Evolutionary conservation across 1,139 yeast genomes (phyloP), one percentile per base, ranked within the genome.

Genomic region (Magnusiomyces tetraspermus): DNA sequence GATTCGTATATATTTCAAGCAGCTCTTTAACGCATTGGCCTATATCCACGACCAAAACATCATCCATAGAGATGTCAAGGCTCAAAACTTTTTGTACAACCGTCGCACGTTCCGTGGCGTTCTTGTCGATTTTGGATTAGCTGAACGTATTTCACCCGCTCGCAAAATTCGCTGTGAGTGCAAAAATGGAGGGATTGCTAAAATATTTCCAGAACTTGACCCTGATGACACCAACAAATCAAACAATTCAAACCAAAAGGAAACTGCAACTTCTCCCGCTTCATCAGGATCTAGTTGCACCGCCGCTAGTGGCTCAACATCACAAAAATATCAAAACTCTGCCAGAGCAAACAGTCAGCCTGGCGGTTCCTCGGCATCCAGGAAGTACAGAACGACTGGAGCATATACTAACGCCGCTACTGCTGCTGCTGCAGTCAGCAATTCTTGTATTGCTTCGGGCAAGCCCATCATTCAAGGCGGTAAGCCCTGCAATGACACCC

Each of bases 61-160:
- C 42, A 85, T 89, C 40, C 97, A 89, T 68, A 77, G 97, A 57
- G 97, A 89, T 69, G 78, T 89, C 61, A 89, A 89, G 65, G 96
- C 96, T 1, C 48, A 36, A 53, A 89, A 89, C 67, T 90, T 89
- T 65, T 68, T 89, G 40, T 89, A 83, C 68, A 86, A 89, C 65
- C 85, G 88, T 1, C 77, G 78, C 59, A 77, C 79, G 51, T 82
- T 88, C 26, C 76, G 78, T 51, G 97, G 97, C 1, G 94, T 87
- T 0, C 71, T 89, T 51, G 96, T 89, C 4, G 97, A 89, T 70
- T 89, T 89, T 72, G 97, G 97, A 1, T 73, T 89, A 53, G 97
- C 97, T 0, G 97, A 89, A 23, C 40, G 30, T 1, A 46, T 38
- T 41, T 17, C 40, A 22, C 53, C 51, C 3, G 30, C 36, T 4